A percentile compares a stretch with the other conserved stretches of the same genome.
phyloP scores from a whole-genome alignment of 2,329 filamentous ascomycete species.

The Rutstroemia sp. region DNA sequence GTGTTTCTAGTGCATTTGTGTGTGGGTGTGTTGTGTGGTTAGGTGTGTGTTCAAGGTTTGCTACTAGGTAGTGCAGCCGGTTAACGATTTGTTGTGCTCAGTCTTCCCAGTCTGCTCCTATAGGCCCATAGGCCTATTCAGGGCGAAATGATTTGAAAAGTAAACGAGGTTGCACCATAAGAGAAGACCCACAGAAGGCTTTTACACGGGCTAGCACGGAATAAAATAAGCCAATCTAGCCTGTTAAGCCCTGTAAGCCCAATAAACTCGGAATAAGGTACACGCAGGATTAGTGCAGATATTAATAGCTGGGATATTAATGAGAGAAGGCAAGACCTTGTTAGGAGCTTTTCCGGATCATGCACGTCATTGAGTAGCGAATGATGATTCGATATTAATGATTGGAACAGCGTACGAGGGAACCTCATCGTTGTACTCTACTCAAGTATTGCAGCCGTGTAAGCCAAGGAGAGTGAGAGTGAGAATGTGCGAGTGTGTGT shows the following conservation, averaged over 20 bases:
- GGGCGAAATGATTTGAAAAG: not conserved
- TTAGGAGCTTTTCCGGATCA: not conserved
- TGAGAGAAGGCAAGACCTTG: too few relatives aligned
- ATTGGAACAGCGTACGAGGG: not conserved
- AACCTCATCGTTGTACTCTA: not conserved
- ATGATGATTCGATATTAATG: not conserved
- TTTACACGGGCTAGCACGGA: not conserved
- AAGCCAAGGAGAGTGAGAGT: not conserved
- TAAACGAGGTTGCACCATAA: not conserved
- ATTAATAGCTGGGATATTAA: not conserved
- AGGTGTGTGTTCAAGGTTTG: too few relatives aligned
- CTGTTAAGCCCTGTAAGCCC: not conserved
- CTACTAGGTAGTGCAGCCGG: not conserved
- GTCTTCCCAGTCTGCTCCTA: not conserved
- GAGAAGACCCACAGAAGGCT: too few relatives aligned
- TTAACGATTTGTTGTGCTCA: not conserved
- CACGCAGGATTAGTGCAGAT: not conserved
- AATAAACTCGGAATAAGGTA: slow-evolving; percentile 3
- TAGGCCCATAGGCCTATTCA: not conserved
- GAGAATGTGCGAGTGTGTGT: not conserved
- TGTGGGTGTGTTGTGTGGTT: too few relatives aligned
- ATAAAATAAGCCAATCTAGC: not conserved
- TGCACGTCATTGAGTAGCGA: slow-evolving; percentile 7
- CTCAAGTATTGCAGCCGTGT: not conserved
- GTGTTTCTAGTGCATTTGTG: too few relatives aligned